Evolutionary conservation across 306 rosid genomes (phyloP).

Genomic region (Hippophae rhamnoides): DNA sequence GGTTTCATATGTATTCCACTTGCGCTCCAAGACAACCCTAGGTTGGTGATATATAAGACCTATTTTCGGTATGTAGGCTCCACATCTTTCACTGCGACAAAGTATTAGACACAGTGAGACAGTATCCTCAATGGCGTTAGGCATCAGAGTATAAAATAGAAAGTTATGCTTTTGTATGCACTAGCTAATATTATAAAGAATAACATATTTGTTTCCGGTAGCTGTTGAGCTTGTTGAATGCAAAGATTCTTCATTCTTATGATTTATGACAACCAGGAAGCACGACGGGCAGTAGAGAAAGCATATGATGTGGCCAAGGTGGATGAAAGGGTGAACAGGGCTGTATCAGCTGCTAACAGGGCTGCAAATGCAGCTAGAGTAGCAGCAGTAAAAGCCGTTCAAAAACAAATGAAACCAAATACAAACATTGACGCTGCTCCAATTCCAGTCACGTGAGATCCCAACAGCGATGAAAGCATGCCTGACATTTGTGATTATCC

Average conservation of each 20-base stretch:
- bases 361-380: constrained; percentile 99
- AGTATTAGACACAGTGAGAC: too few relatives aligned
- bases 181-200: background rate
- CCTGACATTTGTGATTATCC: too few relatives aligned
- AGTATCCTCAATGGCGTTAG: background rate
- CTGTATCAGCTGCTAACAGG: constrained; percentile 82
- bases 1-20: too few relatives aligned
- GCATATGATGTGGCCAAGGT: constrained; percentile 81
- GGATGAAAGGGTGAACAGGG: constrained; percentile 89
- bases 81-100: too few relatives aligned
- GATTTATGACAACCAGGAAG: constrained; percentile 51
- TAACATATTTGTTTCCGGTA: background rate
- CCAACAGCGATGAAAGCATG: background rate
- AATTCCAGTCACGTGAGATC: constrained; percentile 43
- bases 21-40: too few relatives aligned
- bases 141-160: background rate
- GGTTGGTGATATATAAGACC: too few relatives aligned
- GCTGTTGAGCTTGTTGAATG: background rate
- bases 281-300: constrained; percentile 75
- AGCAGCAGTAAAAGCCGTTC: constrained; percentile 91
- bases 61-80: too few relatives aligned
- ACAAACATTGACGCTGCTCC: constrained; percentile 38
- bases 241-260: background rate
- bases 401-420: constrained; percentile 61
- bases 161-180: background rate